A percentile compares a stretch with the other conserved stretches of the same genome.
phyloP scores from a whole-genome alignment of 305 asterid genomes.

The Ajuga reptans region DNA sequence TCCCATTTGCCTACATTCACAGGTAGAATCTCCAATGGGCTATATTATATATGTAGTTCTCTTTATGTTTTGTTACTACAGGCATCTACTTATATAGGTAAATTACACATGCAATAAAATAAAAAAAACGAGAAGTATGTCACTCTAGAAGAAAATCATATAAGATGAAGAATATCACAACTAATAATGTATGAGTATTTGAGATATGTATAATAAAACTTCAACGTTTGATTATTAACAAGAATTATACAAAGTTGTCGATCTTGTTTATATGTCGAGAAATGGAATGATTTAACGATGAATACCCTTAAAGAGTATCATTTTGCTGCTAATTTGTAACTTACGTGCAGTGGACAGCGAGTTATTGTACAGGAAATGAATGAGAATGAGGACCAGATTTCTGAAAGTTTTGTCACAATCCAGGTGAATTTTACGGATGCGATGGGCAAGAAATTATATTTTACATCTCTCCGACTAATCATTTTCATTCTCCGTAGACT shows the following conservation, averaged over 20 bases:
- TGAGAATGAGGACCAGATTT: constrained; percentile 38
- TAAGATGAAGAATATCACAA: neutral
- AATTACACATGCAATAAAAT: neutral
- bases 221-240: neutral
- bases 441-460: neutral
- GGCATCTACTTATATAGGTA: neutral
- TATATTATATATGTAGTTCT: neutral
- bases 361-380: constrained; percentile 59
- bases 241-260: neutral
- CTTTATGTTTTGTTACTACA: neutral
- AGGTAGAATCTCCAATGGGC: neutral
- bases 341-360: constrained; percentile 74
- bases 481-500: neutral
- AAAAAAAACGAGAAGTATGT: neutral
- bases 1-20: neutral
- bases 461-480: neutral
- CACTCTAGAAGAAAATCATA: neutral
- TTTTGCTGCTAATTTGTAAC: constrained; percentile 25
- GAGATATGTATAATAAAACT: too few relatives aligned
- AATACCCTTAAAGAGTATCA: neutral
- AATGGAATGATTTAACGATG: neutral
- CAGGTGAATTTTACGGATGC: constrained; percentile 45
- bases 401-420: constrained; percentile 66
- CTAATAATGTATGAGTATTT: neutral
- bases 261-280: neutral